Evolutionary conservation across 805 yeast genomes (phyloP).

Genomic region (Candida boidinii): DNA sequence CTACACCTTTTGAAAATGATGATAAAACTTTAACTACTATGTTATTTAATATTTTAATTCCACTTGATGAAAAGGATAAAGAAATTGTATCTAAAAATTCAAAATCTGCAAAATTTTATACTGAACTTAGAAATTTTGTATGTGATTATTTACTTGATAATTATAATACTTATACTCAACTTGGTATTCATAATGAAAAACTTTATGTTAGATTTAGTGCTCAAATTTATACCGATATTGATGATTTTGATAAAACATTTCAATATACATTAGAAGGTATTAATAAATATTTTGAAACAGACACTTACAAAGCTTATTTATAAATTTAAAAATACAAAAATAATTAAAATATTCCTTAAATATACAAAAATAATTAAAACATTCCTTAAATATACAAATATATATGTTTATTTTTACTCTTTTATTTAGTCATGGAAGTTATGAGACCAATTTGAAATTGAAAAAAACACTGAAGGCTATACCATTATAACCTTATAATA

Average conservation of each 20-base stretch:
- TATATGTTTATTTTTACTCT: no score
- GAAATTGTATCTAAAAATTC: conserved; percentile 3
- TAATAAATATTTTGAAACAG: no score
- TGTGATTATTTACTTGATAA: conserved; percentile 17
- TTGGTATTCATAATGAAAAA: conserved; percentile 30
- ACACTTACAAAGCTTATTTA: no score
- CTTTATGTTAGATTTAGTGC: conserved; percentile 47
- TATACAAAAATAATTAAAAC: no score
- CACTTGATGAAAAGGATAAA: conserved; percentile 12
- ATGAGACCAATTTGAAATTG: no score
- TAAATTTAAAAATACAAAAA: no score
- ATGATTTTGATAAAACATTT: conserved; percentile 42
- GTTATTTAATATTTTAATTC: conserved; percentile 36
- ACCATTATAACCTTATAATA: no score
- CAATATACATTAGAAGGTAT: no score
- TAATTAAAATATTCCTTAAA: no score
- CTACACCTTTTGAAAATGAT: conserved; percentile 27
- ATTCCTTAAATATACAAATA: no score
- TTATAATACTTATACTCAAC: conserved; percentile 41
- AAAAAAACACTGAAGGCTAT: no score
- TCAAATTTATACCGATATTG: conserved; percentile 48
- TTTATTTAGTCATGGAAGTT: no score
- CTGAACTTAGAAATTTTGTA: conserved; percentile 8
- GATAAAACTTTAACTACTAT: conserved; percentile 28
- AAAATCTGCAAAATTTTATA: conserved; percentile 3